Base-by-base conservation (phyloP, 805 yeast species). In the Hagleromyces aurorensis region DNA sequence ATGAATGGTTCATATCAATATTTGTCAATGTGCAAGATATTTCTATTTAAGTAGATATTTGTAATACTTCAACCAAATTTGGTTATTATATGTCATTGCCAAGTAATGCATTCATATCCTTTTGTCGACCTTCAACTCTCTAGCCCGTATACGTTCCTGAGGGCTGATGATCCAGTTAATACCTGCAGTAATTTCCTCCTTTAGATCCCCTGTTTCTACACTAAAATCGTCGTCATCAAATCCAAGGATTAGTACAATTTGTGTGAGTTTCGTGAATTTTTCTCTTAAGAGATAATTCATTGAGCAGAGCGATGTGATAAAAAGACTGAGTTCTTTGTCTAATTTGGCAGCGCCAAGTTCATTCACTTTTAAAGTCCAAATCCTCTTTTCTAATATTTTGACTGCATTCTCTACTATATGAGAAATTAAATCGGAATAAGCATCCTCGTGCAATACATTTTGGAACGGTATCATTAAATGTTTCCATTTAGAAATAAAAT, bases 281-380 rank as follows among this genome's bases (percentile, higher is more conserved):
- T 84, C 91, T 36, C 96, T 65, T 43, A 86, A 59, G 19, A 70
- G 69, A 55, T 86, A 89, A 47, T 78, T 67, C 33, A 75, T 72
- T 28, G 75, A 78, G 27, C 94, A 78, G 5, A 83, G 69, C 34
- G 78, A 79, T 25, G 77, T 70, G 29, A 91, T 81, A 19, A 89
- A 67, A 16, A 72, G 65, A 26, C 86, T 73, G 13, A 86, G 59
- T 49, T 87, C 95, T 36, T 82, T 73, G 41, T 91, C 97, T 28
- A 91, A 61, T 40, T 77, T 80, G 12, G 85, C 67, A 0, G 93
- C 76, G 1, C 96, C 97, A 22, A 82, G 57, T 43, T 82, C 93
- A 48, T 83, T 86, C 36, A 85, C 72, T 41, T 72, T 74, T 25
- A 82, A 62, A 3, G 65, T 42, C 75, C 89, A 72, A 16, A 89